Conservation (phyloP, 2,329 filamentous ascomycete species). For the Penicillium rolfsii region DNA sequence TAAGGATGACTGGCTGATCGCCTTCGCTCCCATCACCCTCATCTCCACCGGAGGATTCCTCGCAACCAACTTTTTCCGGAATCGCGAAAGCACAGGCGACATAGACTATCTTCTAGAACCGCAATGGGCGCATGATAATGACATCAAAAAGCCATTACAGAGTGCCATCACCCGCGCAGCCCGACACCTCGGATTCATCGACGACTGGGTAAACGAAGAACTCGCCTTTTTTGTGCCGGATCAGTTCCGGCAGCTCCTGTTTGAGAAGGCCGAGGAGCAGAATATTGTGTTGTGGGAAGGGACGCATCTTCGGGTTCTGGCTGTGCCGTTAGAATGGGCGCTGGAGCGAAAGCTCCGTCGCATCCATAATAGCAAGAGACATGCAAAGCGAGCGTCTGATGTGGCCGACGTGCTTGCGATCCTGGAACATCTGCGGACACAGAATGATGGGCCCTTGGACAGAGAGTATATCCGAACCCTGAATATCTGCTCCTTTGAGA, state of each 20-base stretch:
- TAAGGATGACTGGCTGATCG: constrained; percentile 34
- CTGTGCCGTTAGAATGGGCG: constrained; percentile 41
- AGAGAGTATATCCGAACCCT: constrained; percentile 33
- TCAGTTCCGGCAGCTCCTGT: constrained; percentile 29
- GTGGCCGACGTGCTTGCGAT: constrained; percentile 36
- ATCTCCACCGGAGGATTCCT: constrained; percentile 39
- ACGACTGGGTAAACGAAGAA: constrained; percentile 39
- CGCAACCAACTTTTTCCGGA: constrained; percentile 35
- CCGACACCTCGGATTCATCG: constrained; percentile 26
- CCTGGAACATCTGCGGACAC: constrained; percentile 31
- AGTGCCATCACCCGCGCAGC: constrained; percentile 32
- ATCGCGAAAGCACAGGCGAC: constrained; percentile 37
- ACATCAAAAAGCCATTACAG: constrained; percentile 35
- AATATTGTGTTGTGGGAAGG: constrained; percentile 38
- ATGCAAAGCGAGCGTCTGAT: constrained; percentile 33
- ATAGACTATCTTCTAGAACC: constrained; percentile 40
- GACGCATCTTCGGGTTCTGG: constrained; percentile 33
- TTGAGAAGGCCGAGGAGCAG: constrained; percentile 36
- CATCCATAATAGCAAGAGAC: constrained; percentile 30
- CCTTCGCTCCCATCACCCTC: constrained; percentile 40
- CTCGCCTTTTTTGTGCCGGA: constrained; percentile 37
- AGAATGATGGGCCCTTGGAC: constrained; percentile 29
- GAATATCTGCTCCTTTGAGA: constrained; percentile 35
- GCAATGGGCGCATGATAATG: constrained; percentile 37
- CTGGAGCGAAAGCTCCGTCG: constrained; percentile 41